Evolutionary conservation across 345 rosid species (phyloP).

Genomic region (Corchorus olitorius): DNA sequence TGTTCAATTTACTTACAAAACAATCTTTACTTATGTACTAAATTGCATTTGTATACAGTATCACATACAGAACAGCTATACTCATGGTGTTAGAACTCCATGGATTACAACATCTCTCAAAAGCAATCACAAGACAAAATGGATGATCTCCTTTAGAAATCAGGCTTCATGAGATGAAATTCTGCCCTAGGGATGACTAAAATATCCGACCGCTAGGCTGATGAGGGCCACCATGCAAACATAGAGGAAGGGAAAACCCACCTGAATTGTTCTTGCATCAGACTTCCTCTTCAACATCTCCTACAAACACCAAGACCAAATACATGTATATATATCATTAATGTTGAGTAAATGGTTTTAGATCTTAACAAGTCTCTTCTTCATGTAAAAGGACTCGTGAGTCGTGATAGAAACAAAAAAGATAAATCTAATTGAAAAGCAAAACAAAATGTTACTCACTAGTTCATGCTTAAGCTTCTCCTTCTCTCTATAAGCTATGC

Average conservation of each 20-base stretch:
- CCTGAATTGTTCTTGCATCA: constrained; percentile 28
- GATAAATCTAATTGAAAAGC: background rate
- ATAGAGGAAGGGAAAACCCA: constrained; percentile 51
- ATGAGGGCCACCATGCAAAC: constrained; percentile 43
- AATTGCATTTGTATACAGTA: background rate
- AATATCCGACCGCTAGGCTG: constrained; percentile 41
- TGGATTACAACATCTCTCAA: background rate
- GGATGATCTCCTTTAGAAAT: background rate
- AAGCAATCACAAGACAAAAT: background rate
- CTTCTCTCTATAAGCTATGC: constrained; percentile 33
- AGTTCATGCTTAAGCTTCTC: constrained; percentile 39
- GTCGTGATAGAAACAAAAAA: background rate
- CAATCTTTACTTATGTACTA: background rate
- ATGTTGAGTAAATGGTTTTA: background rate
- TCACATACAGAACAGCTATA: background rate
- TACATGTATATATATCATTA: background rate
- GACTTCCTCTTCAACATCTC: constrained; percentile 37
- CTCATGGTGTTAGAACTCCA: background rate
- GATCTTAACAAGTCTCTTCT: background rate
- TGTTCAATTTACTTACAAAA: background rate
- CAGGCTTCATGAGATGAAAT: background rate
- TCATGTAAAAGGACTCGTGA: background rate
- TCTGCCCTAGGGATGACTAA: constrained; percentile 19
- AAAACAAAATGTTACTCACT: constrained; percentile 32
- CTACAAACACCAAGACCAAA: constrained; percentile 29